Evolutionary conservation across 768 basidiomycete species (phyloP).

Genomic region (Termitomyces sp.): DNA sequence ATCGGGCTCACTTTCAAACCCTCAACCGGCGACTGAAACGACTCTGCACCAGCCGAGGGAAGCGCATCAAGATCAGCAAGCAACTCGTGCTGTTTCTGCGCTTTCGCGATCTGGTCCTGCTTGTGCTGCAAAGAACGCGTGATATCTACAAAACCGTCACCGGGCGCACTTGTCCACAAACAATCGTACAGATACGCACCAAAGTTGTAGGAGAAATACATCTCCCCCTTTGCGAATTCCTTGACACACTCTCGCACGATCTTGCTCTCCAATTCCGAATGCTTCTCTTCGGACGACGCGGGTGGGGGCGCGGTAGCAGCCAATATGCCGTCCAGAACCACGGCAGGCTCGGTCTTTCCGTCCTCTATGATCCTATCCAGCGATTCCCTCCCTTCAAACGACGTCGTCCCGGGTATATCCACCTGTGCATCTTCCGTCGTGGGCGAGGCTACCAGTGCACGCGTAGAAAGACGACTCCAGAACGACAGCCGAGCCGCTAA

Average conservation of each 20-base stretch:
- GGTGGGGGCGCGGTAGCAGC: slow-evolving; percentile 60
- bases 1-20: slow-evolving; percentile 41
- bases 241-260: slow-evolving; percentile 73
- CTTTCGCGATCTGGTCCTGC: slow-evolving; percentile 54
- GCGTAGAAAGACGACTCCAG: slow-evolving; percentile 60
- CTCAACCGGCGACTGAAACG: slow-evolving; percentile 8
- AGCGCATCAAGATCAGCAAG: slow-evolving; percentile 56
- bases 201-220: slow-evolving; percentile 87
- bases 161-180: background rate
- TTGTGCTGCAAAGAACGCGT: slow-evolving; percentile 82
- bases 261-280: slow-evolving; percentile 76
- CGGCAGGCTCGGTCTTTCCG: slow-evolving; percentile 39
- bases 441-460: slow-evolving; percentile 19
- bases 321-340: slow-evolving; percentile 53
- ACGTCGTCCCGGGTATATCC: background rate
- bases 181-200: slow-evolving; percentile 42
- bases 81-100: slow-evolving; percentile 52
- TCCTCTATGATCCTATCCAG: slow-evolving; percentile 41
- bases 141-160: slow-evolving; percentile 43
- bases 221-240: slow-evolving; percentile 76
- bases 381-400: slow-evolving; percentile 24
- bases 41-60: slow-evolving; percentile 21
- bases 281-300: slow-evolving; percentile 54
- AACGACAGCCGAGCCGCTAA: slow-evolving; percentile 66
- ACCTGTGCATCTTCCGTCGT: slow-evolving; percentile 6